phyloP scores from a whole-genome alignment of 768 basidiomycete species.

The Pisolithus tinctorius region DNA sequence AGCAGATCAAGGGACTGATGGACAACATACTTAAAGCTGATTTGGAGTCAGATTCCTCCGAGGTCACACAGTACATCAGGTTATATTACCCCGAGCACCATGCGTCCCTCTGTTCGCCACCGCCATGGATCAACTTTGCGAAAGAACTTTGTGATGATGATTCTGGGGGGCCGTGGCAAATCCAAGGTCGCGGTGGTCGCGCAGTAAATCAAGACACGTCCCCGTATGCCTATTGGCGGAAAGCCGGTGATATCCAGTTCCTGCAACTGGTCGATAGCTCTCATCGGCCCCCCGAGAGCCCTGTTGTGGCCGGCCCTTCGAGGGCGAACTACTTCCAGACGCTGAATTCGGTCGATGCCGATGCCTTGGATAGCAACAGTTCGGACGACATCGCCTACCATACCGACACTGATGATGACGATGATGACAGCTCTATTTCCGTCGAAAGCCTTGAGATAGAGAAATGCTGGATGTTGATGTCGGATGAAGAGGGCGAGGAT shows the following conservation, averaged over 20 bases:
- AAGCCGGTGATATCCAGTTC: constrained; percentile 42
- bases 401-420: constrained; percentile 8
- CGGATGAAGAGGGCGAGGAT: neutral
- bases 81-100: constrained; percentile 44
- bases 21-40: constrained; percentile 28
- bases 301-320: constrained; percentile 1
- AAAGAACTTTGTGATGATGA: constrained; percentile 14
- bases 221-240: constrained; percentile 47
- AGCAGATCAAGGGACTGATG: constrained; percentile 43
- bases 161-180: constrained; percentile 28
- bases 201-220: constrained; percentile 20
- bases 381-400: constrained; percentile 1
- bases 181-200: constrained; percentile 22
- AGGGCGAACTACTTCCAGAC: constrained; percentile 13
- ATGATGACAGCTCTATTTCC: constrained; percentile 5
- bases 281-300: neutral
- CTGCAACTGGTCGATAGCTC: constrained; percentile 18
- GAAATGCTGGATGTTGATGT: constrained; percentile 26
- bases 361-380: constrained; percentile 1
- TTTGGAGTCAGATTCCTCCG: constrained; percentile 28
- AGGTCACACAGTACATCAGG: constrained; percentile 37
- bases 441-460: constrained; percentile 12
- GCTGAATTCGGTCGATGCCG: neutral
- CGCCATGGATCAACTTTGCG: constrained; percentile 38
- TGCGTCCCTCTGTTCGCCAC: constrained; percentile 35